phyloP scores from a whole-genome alignment of 2,329 filamentous ascomycete genomes.

The Neoarthrinium moseri region DNA sequence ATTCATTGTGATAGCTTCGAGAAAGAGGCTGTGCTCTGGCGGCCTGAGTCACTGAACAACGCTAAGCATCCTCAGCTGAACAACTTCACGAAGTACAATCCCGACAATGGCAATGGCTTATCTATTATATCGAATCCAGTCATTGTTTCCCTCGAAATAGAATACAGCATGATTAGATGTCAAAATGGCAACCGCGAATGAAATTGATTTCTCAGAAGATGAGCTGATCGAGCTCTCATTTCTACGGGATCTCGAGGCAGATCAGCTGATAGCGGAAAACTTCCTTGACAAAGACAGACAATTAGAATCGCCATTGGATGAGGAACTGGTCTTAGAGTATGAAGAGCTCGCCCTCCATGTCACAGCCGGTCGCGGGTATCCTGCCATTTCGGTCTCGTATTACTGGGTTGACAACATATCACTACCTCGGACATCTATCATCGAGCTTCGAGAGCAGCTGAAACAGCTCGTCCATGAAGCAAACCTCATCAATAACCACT shows the following conservation, averaged over 20 bases:
- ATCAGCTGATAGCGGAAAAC: constrained; percentile 21
- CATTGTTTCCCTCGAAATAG: too few species aligned
- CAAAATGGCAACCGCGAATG: too few species aligned
- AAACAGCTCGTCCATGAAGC: constrained; percentile 15
- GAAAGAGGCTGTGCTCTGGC: too few species aligned
- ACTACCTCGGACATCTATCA: constrained; percentile 16
- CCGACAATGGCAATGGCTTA: too few species aligned
- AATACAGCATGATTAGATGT: too few species aligned
- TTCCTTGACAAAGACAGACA: constrained; percentile 17
- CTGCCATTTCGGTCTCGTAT: constrained; percentile 15
- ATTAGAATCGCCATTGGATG: constrained; percentile 17
- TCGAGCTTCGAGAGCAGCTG: constrained; percentile 17
- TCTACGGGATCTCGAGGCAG: constrained; percentile 25
- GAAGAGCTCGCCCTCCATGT: constrained; percentile 22
- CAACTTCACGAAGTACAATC: too few species aligned
- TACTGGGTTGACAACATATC: constrained; percentile 18
- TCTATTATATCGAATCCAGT: too few species aligned
- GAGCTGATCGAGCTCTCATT: constrained; percentile 24
- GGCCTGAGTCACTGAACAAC: too few species aligned
- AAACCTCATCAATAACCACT: constrained; percentile 17
- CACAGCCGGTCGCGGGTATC: constrained; percentile 20
- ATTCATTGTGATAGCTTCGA: too few species aligned
- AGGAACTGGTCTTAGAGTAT: constrained; percentile 17
- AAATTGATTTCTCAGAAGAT: constrained; percentile 20
- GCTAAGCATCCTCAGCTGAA: too few species aligned